These are phyloP conservation scores for Candida gigantensis DNA, from an alignment of 1,139 yeast genomes.

Conservation along the genomic window DNA sequence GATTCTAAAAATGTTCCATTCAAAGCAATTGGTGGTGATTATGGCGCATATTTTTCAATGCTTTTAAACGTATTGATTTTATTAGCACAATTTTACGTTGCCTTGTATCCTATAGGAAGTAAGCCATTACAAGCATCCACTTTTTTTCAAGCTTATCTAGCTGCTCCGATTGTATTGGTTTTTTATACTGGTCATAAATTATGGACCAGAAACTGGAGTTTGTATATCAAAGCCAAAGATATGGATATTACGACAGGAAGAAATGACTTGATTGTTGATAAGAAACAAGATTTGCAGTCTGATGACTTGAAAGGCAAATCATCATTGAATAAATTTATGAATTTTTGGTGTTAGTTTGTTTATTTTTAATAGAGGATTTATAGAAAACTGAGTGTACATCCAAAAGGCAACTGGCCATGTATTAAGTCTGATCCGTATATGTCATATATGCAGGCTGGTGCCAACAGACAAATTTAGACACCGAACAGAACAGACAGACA, in stretches of 20 bases:
- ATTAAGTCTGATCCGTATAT: no score
- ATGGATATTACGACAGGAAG: constrained; percentile 38
- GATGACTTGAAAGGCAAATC: constrained; percentile 19
- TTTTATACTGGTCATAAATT: constrained; percentile 30
- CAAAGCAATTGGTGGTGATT: constrained; percentile 28
- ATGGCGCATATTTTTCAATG: constrained; percentile 36
- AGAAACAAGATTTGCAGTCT: constrained; percentile 23
- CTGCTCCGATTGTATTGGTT: constrained; percentile 28
- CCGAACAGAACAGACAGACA: background rate
- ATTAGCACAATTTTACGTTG: constrained; percentile 36
- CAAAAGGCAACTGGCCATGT: no score
- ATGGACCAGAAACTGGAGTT: constrained; percentile 26
- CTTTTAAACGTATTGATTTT: constrained; percentile 30
- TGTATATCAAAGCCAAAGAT: constrained; percentile 24
- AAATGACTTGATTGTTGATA: constrained; percentile 27
- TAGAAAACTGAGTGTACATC: no score
- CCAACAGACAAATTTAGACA: no score
- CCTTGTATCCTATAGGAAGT: constrained; percentile 29
- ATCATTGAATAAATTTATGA: constrained; percentile 18
- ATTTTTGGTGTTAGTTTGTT: constrained; percentile 23
- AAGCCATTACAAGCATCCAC: constrained; percentile 25
- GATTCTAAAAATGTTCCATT: constrained; percentile 26
- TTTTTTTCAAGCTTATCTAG: constrained; percentile 33
- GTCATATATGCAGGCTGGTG: no score
- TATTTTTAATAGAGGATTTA: no score